A percentile compares a stretch with the other conserved stretches of the same genome.
These are phyloP conservation scores for Fusarium chlamydosporum DNA, from an alignment of 2,329 filamentous ascomycete species.

Conservation along the genomic window DNA sequence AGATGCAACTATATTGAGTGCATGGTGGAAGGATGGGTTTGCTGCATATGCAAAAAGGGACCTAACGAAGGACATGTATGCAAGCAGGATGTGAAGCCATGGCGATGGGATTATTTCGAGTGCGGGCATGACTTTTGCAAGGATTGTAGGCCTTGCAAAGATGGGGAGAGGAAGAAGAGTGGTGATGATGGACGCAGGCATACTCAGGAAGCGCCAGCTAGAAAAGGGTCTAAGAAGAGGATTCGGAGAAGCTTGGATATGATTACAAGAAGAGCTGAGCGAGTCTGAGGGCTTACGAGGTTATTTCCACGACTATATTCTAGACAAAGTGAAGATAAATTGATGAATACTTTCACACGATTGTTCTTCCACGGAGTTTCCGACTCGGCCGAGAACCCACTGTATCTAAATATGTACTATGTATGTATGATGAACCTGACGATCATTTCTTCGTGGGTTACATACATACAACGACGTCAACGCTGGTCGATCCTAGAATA, in stretches of 20 bases:
- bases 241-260: constrained; percentile 21
- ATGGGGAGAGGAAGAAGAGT: neutral
- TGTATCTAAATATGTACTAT: neutral
- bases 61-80: constrained; percentile 36
- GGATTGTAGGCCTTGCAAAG: constrained; percentile 29
- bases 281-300: neutral
- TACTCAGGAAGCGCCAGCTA: neutral
- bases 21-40: constrained; percentile 39
- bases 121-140: constrained; percentile 36
- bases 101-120: constrained; percentile 30
- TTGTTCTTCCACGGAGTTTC: neutral
- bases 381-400: constrained; percentile 43
- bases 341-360: neutral
- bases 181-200: neutral
- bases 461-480: constrained; percentile 7
- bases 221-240: constrained; percentile 50
- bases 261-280: constrained; percentile 13
- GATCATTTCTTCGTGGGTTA: constrained; percentile 19
- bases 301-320: too few species aligned
- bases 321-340: neutral
- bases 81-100: constrained; percentile 34
- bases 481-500: constrained; percentile 4
- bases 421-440: constrained; percentile 26
- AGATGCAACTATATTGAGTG: constrained; percentile 38
- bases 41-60: constrained; percentile 42